Conservation (phyloP, 2,329 filamentous ascomycete genomes). For the Hirsutella thompsonii region DNA sequence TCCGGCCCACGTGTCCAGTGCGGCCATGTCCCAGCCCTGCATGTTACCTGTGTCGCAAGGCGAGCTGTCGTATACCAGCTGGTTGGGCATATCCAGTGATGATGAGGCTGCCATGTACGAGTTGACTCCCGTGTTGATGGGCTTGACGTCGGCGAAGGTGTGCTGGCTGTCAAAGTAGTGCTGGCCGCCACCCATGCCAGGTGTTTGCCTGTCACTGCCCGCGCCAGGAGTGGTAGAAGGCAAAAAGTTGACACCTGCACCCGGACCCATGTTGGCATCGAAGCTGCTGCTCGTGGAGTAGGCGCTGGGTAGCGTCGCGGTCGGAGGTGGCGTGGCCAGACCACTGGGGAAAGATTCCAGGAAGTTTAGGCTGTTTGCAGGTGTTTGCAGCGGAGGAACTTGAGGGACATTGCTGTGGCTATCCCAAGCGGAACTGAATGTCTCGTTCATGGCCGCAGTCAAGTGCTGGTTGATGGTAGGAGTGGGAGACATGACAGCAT, state of each 20-base stretch:
- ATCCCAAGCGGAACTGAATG: conserved; percentile 37
- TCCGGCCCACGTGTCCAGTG: conserved; percentile 20
- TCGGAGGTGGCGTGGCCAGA: conserved; percentile 43
- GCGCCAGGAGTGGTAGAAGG: conserved; percentile 14
- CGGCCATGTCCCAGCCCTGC: conserved; percentile 24
- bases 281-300: conserved; percentile 30
- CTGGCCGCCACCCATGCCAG: conserved; percentile 12
- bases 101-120: conserved; percentile 17
- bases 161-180: conserved; percentile 20
- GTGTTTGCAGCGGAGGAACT: conserved; percentile 18
- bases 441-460: conserved; percentile 43
- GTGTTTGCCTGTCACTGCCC: conserved; percentile 11
- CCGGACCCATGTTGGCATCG: conserved; percentile 21
- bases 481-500: conserved; percentile 40
- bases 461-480: conserved; percentile 37
- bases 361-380: conserved; percentile 23
- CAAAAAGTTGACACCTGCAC: conserved; percentile 14
- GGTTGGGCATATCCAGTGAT: conserved; percentile 18
- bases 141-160: conserved; percentile 20
- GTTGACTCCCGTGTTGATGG: conserved; percentile 15
- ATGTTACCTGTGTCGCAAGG: conserved; percentile 16
- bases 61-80: conserved; percentile 21
- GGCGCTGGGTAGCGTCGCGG: conserved; percentile 33
- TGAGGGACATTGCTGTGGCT: conserved; percentile 13
- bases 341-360: conserved; percentile 39